Base-by-base conservation (phyloP, 2,329 filamentous ascomycete species). In the Didymella arachidicola region DNA sequence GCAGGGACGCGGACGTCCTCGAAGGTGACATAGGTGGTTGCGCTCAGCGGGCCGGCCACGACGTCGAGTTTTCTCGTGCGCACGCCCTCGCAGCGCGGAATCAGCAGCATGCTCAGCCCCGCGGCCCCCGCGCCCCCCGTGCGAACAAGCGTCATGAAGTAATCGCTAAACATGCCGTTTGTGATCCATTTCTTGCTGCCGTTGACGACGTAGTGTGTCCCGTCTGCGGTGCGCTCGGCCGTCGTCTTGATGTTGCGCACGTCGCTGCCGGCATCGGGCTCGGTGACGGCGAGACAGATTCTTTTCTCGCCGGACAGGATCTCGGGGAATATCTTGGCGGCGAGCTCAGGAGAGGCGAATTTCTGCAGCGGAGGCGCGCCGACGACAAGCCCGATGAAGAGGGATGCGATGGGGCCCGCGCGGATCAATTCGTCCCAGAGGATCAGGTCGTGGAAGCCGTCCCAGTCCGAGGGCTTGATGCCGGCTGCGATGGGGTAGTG, bases 401-500 rank as follows among this genome's bases (percentile, higher is more conserved):
- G 52, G 10, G 54, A 57, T 1, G 65, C 69, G n/a, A 72, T 61
- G 4, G 61, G 57, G 0, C 72, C 72, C 5, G 66, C 62, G 11
- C 77, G 72, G 16, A 71, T 61, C 2, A 77, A 38, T 50, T 78
- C 75, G 44, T 78, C 73, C 68, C 70, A 72, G 8, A 76, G 60
- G 29, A 78, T 66, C 32, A 77, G 66, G 60, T 77, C 74, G 54
- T 78, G 75, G 64, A 77, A 78, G 18, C 70, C 74, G 47, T 77
- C 69, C 74, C 74, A 77, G 44, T 77, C 72, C 29, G 64, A 63
- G 6, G 71, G 50, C 4, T 61, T 61, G 44, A 76, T 71, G 1
- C 87, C 87, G 0, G 86, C 79, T 45, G 92, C 85, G 66, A 78
- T 76, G 14, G 67, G 67, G 49, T 72, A 72, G 22, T 63, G 42